phyloP scores from a whole-genome alignment of 2,329 filamentous ascomycete genomes.

The Phoma herbarum region DNA sequence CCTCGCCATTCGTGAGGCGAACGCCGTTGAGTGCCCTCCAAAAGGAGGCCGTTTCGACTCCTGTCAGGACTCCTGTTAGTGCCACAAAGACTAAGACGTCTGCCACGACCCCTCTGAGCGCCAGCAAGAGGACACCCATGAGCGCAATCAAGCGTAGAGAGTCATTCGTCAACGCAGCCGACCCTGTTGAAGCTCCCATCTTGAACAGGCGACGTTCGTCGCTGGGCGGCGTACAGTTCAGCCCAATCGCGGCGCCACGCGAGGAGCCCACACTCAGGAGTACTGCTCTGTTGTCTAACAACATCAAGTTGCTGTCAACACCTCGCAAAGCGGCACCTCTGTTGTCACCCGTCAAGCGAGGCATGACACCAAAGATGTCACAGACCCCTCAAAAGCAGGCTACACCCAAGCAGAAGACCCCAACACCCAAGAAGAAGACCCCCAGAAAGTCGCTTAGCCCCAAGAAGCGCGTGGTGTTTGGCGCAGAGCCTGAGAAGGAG shows the following conservation, averaged over 20 bases:
- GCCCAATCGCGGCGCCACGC: constrained; percentile 40
- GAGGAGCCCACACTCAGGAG: constrained; percentile 46
- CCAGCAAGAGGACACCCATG: constrained; percentile 31
- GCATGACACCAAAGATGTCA: constrained; percentile 48
- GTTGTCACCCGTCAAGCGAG: constrained; percentile 54
- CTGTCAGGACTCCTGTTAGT: constrained; percentile 28
- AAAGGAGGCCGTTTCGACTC: constrained; percentile 35
- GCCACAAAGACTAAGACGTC: not conserved
- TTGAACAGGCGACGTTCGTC: constrained; percentile 48
- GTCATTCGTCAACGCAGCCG: constrained; percentile 37
- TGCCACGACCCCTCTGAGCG: constrained; percentile 34
- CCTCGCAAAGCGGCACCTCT: constrained; percentile 56
- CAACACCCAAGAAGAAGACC: constrained; percentile 43
- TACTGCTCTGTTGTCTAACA: constrained; percentile 51
- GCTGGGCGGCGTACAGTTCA: constrained; percentile 47
- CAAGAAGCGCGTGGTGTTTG: constrained; percentile 47
- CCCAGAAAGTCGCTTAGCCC: constrained; percentile 46
- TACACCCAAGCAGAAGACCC: constrained; percentile 54
- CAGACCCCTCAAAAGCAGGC: constrained; percentile 50
- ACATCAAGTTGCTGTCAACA: constrained; percentile 59
- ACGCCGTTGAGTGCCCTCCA: constrained; percentile 34
- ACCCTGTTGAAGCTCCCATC: constrained; percentile 47
- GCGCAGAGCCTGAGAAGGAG: constrained; percentile 34
- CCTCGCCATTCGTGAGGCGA: constrained; percentile 46
- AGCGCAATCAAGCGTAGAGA: constrained; percentile 26